Conservation (phyloP, 2,329 filamentous ascomycete genomes). For the Dactylellina leptospora region DNA sequence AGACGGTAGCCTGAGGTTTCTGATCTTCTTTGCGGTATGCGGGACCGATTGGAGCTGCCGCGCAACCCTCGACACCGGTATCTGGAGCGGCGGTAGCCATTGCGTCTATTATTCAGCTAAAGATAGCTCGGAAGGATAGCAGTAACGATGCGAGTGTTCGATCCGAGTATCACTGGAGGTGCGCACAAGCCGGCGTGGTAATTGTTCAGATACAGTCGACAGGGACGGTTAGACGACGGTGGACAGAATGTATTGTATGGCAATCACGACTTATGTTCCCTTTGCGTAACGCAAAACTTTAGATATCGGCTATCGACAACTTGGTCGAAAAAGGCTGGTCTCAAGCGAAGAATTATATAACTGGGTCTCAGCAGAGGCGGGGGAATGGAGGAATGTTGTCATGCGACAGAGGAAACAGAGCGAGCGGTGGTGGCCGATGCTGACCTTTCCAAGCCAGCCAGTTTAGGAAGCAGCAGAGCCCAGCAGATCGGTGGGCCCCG, state of each 20-base stretch:
- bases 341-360: slow-evolving; percentile 35
- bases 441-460: slow-evolving; percentile 27
- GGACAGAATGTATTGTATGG: background rate
- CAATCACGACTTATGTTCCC: background rate
- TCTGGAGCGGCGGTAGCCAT: slow-evolving; percentile 45
- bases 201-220: background rate
- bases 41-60: slow-evolving; percentile 56
- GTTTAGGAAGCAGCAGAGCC: slow-evolving; percentile 36
- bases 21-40: slow-evolving; percentile 55
- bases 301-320: slow-evolving; percentile 28
- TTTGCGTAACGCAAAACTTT: slow-evolving; percentile 23
- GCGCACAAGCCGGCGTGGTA: background rate
- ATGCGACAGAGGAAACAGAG: slow-evolving; percentile 21
- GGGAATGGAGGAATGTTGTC: slow-evolving; percentile 26
- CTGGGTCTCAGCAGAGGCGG: slow-evolving; percentile 7
- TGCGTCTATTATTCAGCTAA: background rate
- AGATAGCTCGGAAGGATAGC: background rate
- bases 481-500: slow-evolving; percentile 28
- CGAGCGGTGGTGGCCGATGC: slow-evolving; percentile 46
- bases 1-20: slow-evolving; percentile 66
- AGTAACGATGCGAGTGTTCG: no score
- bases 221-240: background rate
- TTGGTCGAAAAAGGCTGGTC: slow-evolving; percentile 22
- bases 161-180: background rate
- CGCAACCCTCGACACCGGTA: slow-evolving; percentile 42